Evolutionary conservation across 768 basidiomycete genomes (phyloP), one percentile per base, ranked within the genome.

Genomic region (Mycena venus): DNA sequence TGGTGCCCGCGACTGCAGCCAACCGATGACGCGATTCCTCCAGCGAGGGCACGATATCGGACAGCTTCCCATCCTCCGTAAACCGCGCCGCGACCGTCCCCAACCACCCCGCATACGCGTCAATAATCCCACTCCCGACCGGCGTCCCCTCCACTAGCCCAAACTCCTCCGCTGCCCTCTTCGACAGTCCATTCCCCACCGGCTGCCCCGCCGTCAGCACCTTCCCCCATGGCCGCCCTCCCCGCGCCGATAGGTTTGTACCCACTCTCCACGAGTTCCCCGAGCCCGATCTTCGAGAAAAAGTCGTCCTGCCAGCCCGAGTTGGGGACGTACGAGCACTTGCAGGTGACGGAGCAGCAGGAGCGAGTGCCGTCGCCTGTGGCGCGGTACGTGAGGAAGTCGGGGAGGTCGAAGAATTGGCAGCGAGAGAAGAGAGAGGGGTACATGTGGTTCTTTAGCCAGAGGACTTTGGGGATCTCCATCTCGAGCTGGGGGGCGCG

Each of bases 401-500:
- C 97, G n/a, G 97, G 97, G 21, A 98, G 90, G 80, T 98, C 97
- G 82, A 93, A 95, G 86, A 95, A 95, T 78, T 95, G 93, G 84
- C 93, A 95, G 66, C 86, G 86, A 27, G 89, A 83, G 84, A 99
- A 99, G 21, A 86, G 87, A 14, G 89, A 84, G 0, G 90, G 80
- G 2, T 89, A 80, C 97, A 99, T 97, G 85, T 94, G 88, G 72
- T 91, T 93, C 83, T 97, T 99, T 51, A 99, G 89, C 98, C 98
- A 99, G 32, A 99, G 91, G 34, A 97, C 94, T 83, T 99, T 99
- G 0, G 98, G 98, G 53, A 99, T 91, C 84, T 99, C 98, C 98
- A 99, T 99, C 84, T 99, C 97, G 51, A 99, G 90, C 95, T 98
- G 75, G 70, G 34, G 66, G 60, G 32, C 40, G 29, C 63, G 21